Evolutionary conservation across 352 stramenopile genomes (phyloP), one percentile per base, ranked within the genome.

Genomic region (Salisapilia sapeloensis): DNA sequence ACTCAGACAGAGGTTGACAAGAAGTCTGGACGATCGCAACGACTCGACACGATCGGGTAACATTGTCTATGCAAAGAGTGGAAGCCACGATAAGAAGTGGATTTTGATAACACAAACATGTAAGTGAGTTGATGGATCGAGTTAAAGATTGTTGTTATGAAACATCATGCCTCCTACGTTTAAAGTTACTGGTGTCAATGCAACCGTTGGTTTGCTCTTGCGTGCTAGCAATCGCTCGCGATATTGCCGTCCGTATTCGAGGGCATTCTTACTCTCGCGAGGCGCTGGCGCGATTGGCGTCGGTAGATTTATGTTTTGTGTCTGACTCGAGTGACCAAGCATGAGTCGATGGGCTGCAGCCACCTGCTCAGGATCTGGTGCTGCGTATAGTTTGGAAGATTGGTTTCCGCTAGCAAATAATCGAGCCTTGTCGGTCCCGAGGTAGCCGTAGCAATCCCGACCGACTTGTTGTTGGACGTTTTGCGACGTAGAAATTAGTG

Each of bases 271-370:
- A 6, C 69, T 52, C 0, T 41, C 50, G 4, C 40, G 38, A 16
- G 60, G 56, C 35, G 56, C 27, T 12, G 51, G 48, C 23, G 81
- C 66, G 4, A 64, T 65, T 1, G 70, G 72, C 2, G 66, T 79
- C 11, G 74, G 74, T 20, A 64, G 70, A 19, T 80, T 82, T 35
- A 85, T 64, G 15, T 63, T 76, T 11, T 72, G 43, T 35, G 79
- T 83, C 37, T 85, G 70, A 44, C 74, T 89, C 17, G 74, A 85
- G 30, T 89, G 69, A 6, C 74, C 74, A 11, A 89, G 50, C 74
- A 89, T 89, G 25, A 89, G 34, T 12, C 74, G 66, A 33, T 84
- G 66, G 23, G 70, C 74, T 5, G 64, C 63, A n/a, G 74, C 74
- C 8, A 80, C 39, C 36, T 89, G 74, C 40, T 77, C 75, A 1